Base-by-base conservation (phyloP, 805 yeast species). In the Teunomyces barrocoloradensis region DNA sequence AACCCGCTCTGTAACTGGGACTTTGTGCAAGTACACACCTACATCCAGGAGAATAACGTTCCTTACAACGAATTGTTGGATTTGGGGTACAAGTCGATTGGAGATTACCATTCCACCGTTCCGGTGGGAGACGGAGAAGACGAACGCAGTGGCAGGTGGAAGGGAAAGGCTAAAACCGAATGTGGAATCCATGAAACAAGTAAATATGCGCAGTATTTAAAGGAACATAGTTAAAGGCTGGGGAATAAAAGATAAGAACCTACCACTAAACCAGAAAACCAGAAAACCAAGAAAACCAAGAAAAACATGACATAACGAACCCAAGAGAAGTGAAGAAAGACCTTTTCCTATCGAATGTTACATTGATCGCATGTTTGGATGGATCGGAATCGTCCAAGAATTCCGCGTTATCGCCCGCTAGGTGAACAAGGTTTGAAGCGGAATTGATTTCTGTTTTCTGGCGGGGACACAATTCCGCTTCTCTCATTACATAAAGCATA, bases 81-180 rank as follows among this genome's bases (percentile, higher is more conserved):
- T 65, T 70, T 82, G 47, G 97, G 97, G 0, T 92, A 91, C 67
- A 84, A 89, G 59, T 88, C 96, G 0, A 80, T 92, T 12, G 98
- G 98, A 1, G 98, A 92, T 65, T 92, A 91, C 80, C 98, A 92
- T 65, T 88, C 96, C 1, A 92, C 98, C 0, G 82, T 69, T 27
- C 97, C 98, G 2, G 96, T 89, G 9, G 77, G 71, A 6, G 96
- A 87, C 39, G 96, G 95, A 7, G 97, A 89, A 62, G 97, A 92
- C 61, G 98, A 92, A 65, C 79, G 98, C 54, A 82, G 94, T n/a
- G 98, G 98, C 0, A 80, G 98, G 60, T 92, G 98, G 98, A 85
- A 87, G 73, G 97, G 97, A 2, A 79, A 85, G 63, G 77, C 82
- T 9, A 92, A 92, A 72, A 89, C 96, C 0, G 98, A 92, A 64